Conservation (phyloP, 768 basidiomycete genomes). For the Boletus coccyginus region DNA sequence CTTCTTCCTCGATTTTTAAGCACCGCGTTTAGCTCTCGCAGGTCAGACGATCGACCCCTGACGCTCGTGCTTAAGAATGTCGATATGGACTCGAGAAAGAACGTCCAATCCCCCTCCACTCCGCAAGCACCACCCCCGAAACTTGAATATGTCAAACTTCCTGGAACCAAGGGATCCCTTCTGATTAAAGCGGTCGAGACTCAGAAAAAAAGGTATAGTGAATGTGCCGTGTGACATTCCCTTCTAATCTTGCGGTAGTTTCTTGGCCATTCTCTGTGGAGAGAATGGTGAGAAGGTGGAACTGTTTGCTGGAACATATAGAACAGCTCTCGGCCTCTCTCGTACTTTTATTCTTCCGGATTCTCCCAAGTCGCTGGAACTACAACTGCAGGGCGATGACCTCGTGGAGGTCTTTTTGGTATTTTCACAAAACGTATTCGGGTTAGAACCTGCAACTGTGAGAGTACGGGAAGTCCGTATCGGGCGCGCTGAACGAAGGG, state of each 20-base stretch:
- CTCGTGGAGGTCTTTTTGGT: constrained; percentile 90
- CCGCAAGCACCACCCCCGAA: constrained; percentile 72
- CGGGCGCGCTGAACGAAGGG: constrained; percentile 82
- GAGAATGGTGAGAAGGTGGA: constrained; percentile 93
- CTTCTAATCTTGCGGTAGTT: constrained; percentile 43
- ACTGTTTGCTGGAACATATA: constrained; percentile 86
- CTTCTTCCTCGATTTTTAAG: constrained; percentile 72
- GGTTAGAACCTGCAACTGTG: constrained; percentile 89
- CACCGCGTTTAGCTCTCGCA: constrained; percentile 57
- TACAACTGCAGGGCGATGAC: constrained; percentile 90
- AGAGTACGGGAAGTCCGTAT: constrained; percentile 92
- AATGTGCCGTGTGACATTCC: not conserved
- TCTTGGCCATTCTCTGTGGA: constrained; percentile 89
- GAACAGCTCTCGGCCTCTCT: constrained; percentile 87
- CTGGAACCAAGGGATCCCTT: constrained; percentile 83
- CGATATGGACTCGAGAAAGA: constrained; percentile 41
- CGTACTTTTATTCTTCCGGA: constrained; percentile 91
- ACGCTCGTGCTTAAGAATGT: constrained; percentile 33
- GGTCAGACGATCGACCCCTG: constrained; percentile 54
- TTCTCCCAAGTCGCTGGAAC: constrained; percentile 81
- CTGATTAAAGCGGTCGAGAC: constrained; percentile 89
- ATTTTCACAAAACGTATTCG: constrained; percentile 89
- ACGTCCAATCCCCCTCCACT: constrained; percentile 32
- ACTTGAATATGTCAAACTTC: constrained; percentile 88
- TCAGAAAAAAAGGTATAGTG: constrained; percentile 72